A percentile compares a stretch with the other conserved stretches of the same genome.
Evolutionary conservation across 163 green algal genomes (phyloP).

Genomic region (Scenedesmus sp.): DNA sequence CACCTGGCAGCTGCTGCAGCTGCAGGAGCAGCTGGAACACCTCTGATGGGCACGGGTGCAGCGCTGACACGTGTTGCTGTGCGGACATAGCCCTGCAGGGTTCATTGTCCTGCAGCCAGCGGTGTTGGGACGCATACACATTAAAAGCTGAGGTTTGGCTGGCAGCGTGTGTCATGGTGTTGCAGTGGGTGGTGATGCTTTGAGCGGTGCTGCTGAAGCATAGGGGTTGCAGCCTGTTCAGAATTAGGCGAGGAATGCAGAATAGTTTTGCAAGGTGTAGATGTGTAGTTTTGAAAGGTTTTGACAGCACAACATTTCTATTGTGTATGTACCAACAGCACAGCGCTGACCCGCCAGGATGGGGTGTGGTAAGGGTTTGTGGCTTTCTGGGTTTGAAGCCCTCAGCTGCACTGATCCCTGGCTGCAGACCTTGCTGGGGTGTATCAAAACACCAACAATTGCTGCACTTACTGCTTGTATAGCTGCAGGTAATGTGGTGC

Average conservation of each 20-base stretch:
- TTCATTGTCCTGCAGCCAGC: background rate
- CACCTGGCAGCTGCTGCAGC: slow-evolving; percentile 55
- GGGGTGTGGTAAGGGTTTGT: too few relatives aligned
- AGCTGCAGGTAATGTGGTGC: too few relatives aligned
- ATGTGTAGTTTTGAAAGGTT: too few relatives aligned
- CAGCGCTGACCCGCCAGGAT: too few relatives aligned
- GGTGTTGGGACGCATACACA: background rate
- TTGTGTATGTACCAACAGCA: too few relatives aligned
- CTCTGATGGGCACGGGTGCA: background rate
- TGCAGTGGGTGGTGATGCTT: background rate
- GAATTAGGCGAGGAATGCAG: background rate
- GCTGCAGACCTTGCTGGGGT: too few relatives aligned
- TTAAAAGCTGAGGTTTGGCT: background rate
- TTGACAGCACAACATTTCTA: too few relatives aligned
- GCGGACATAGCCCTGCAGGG: background rate
- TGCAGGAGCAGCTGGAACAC: slow-evolving; percentile 8
- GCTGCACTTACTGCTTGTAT: too few relatives aligned
- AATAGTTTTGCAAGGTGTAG: too few relatives aligned
- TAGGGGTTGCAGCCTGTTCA: background rate
- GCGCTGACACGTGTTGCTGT: background rate
- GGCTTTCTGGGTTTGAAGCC: too few relatives aligned
- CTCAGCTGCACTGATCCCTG: too few relatives aligned
- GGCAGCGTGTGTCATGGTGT: background rate
- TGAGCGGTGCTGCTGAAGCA: background rate
- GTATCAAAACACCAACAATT: too few relatives aligned